Evolutionary conservation across 192 early-diverging fungal species (phyloP), one percentile per base, ranked within the genome.

Genomic region (Rhizoclosmatium globosum): DNA sequence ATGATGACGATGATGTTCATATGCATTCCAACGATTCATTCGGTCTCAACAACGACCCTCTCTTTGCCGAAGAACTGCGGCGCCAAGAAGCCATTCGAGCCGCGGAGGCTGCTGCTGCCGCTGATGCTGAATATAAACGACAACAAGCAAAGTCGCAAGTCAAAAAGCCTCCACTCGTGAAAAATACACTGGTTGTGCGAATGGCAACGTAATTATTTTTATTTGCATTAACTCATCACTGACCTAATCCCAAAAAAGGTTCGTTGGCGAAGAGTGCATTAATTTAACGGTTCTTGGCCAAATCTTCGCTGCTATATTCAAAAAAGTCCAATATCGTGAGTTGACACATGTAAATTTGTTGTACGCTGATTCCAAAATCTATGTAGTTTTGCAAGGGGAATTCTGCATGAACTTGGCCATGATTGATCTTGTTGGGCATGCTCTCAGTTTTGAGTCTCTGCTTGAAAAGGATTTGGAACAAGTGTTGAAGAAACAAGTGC

Each of bases 261-360:
- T 31, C 46, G 43, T 67, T 3, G 74, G 74, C 45, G 74, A 76
- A 31, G 74, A 76, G 74, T 44, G 21, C 21, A 38, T 76, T 2
- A 56, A 76, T 47, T 53, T 76, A 64, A 66, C 74, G n/a, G 15
- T 9, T 6, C 31, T 76, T n/a, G 74, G 74, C 4, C 39, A 76
- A 56, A 47, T 67, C 15, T 6, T 76, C 3, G 43, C 46, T 2
- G 45, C 9, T 11, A 48, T 76, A 66, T 67, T 76, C 44, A 41
- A 41, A 21, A 76, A 76, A 59, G 45, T 67, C 43, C 62, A 76
- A 76, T 76, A 76, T 42, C n/a, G 74, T 76, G 44, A 74, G 43
- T 47, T 58, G 42, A 41, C 17, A 17, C 17, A 9, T 17, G 45
- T 2, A 31, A 31, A 31, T 31, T 31, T 31, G 31, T 31, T 31